phyloP scores from a whole-genome alignment of 202 grass and related monocot species.

The Eragrostis tef region DNA sequence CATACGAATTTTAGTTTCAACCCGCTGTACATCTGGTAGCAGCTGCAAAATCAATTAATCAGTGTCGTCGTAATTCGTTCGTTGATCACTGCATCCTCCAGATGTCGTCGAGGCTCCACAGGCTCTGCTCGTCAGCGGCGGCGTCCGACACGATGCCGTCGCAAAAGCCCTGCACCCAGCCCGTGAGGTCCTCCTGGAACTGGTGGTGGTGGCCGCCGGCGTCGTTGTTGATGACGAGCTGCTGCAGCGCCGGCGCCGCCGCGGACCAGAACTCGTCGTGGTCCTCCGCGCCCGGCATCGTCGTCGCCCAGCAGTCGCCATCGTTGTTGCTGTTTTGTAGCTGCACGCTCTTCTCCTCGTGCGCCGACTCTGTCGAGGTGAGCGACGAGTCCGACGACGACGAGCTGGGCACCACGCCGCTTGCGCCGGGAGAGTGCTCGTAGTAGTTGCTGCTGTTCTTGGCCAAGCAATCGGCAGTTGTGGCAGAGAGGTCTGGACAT shows the following conservation, averaged over 20 bases:
- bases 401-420: not conserved
- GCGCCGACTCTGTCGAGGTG: not conserved
- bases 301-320: not conserved
- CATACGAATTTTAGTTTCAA: not conserved
- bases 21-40: too few species aligned
- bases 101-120: conserved; percentile 68
- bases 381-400: conserved; percentile 42
- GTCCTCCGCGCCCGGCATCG: not conserved
- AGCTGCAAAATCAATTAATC: not conserved
- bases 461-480: not conserved
- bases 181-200: conserved; percentile 37
- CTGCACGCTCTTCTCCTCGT: not conserved
- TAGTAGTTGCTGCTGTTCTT: not conserved
- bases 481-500: too few species aligned
- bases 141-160: not conserved
- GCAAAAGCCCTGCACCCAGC: conserved; percentile 57
- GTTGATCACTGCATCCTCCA: conserved; percentile 42
- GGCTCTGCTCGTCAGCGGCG: not conserved
- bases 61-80: not conserved
- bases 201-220: not conserved
- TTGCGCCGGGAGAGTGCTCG: not conserved
- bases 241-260: not conserved
- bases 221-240: not conserved
- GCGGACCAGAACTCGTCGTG: conserved; percentile 46
- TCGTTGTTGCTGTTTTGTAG: not conserved